A percentile compares a stretch with the other conserved stretches of the same genome.
These are phyloP conservation scores for Blastomyces emzantsi DNA, from an alignment of 2,329 filamentous ascomycete genomes.

Conservation along the genomic window DNA sequence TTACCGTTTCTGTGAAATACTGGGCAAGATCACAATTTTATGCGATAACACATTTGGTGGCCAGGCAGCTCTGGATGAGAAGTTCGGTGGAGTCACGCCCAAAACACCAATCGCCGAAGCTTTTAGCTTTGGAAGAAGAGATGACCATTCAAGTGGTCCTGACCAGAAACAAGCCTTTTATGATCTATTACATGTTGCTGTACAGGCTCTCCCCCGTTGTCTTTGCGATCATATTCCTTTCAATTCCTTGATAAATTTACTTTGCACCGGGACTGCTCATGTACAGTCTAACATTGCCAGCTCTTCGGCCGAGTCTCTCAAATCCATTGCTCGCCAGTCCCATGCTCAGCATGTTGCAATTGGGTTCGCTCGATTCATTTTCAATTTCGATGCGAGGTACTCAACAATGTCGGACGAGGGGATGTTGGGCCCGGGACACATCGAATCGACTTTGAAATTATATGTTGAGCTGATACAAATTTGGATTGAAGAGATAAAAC, in stretches of 20 bases:
- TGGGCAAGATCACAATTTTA: slow-evolving; percentile 91
- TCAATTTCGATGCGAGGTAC: slow-evolving; percentile 96
- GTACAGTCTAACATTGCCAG: slow-evolving; percentile 85
- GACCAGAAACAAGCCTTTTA: slow-evolving; percentile 95
- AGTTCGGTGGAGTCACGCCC: slow-evolving; percentile 75
- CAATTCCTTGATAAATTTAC: slow-evolving; percentile 83
- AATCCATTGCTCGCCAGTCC: slow-evolving; percentile 87
- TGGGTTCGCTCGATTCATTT: slow-evolving; percentile 94
- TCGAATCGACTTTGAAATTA: slow-evolving; percentile 83
- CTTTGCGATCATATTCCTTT: slow-evolving; percentile 84
- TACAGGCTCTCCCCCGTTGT: slow-evolving; percentile 91
- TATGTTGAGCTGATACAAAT: slow-evolving; percentile 93
- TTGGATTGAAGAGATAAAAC: slow-evolving; percentile 94
- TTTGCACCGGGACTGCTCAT: slow-evolving; percentile 95
- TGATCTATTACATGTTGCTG: slow-evolving; percentile 86
- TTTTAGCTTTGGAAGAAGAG: slow-evolving; percentile 79
- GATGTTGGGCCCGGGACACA: slow-evolving; percentile 87
- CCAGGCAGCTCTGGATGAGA: slow-evolving; percentile 90
- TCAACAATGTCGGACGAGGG: slow-evolving; percentile 97
- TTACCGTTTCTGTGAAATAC: slow-evolving; percentile 81
- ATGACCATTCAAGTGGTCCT: slow-evolving; percentile 61
- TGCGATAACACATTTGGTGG: slow-evolving; percentile 97
- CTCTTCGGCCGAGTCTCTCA: slow-evolving; percentile 85
- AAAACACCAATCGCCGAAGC: slow-evolving; percentile 94
- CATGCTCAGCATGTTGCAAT: slow-evolving; percentile 94